A percentile compares a stretch with the other conserved stretches of the same genome.
These are phyloP conservation scores for Coffea canephora DNA, from an alignment of 257 asterid genomes.

Conservation along the genomic window DNA sequence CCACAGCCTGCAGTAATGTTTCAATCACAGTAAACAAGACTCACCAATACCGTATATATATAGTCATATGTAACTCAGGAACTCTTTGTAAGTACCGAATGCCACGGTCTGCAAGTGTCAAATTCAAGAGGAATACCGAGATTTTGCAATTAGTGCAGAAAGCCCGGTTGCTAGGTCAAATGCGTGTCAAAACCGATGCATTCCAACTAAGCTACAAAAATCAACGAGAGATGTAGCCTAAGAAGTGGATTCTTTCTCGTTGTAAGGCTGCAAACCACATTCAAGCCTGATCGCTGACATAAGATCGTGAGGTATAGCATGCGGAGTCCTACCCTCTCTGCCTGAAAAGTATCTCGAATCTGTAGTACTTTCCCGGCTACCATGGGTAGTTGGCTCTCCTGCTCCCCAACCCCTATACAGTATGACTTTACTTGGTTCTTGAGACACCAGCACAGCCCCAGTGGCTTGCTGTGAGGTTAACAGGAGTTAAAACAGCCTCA, in stretches of 20 bases:
- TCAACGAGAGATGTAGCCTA: conserved; percentile 5
- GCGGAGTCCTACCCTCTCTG: conserved; percentile 27
- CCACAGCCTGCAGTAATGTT: neutral
- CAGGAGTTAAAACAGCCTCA: neutral
- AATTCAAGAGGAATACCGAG: neutral
- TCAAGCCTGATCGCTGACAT: conserved; percentile 76
- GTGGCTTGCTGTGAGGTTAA: conserved; percentile 71
- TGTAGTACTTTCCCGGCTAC: conserved; percentile 16
- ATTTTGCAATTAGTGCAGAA: neutral
- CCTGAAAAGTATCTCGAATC: conserved; percentile 11
- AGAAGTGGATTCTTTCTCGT: conserved; percentile 15
- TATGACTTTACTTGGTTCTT: conserved; percentile 93
- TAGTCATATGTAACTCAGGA: neutral
- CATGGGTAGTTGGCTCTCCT: conserved; percentile 35
- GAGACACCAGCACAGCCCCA: conserved; percentile 83
- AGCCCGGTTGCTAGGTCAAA: neutral
- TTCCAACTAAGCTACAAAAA: neutral
- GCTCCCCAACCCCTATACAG: conserved; percentile 90
- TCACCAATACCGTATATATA: neutral
- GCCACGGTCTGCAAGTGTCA: neutral
- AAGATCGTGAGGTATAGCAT: conserved; percentile 66
- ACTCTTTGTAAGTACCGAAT: neutral
- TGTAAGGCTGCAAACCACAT: conserved; percentile 55
- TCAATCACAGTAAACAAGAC: neutral
- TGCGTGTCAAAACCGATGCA: neutral